Base-by-base conservation (phyloP, 805 yeast genomes). In the Zygosaccharomyces bailii region DNA sequence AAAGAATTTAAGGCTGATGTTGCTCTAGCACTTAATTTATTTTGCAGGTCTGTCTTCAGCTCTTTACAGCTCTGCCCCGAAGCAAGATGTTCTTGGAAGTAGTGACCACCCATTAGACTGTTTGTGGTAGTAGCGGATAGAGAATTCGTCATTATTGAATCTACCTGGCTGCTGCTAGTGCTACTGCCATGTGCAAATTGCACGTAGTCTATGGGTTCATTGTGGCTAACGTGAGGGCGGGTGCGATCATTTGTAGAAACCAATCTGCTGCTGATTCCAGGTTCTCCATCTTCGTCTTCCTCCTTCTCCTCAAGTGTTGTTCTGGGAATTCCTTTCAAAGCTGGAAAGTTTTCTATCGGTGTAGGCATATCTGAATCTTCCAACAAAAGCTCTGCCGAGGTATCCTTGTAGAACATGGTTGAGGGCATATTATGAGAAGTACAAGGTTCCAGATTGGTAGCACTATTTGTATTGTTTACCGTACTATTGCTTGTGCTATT, bases 131-230 rank as follows among this genome's bases (percentile, higher is more conserved):
- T 42, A 2, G 62, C 55, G 6, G 59, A 54, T 6, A 54, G 44
- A 3, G 64, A 57, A 34, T 47, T 56, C 2, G 56, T 52, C 52
- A 57, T 49, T 11, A 56, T 20, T 1, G 61, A 59, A 16, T 54
- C 60, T 31, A 55, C 43, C 10, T 53, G 56, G 25, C 59, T 57
- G 44, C 63, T 57, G 16, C 55, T 49, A 9, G 55, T 44, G 29
- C 55, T 50, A 10, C 51, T 45, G 6, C 51, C 56, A 31, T 49
- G 52, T 18, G 52, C 50, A 16, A 54, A 30, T 24, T 44, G 33
- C 23, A 19, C 38, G 39, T 21, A 30, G 14, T 48, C 51, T 27
- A 42, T 9, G 27, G 38, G 38, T 11, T 45, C 54, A 27, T 18
- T 35, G 27, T 51, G n/a, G n/a, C n/a, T n/a, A n/a, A n/a, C n/a